A percentile compares a stretch with the other conserved stretches of the same genome.
phyloP scores from a whole-genome alignment of 441 rosid genomes.

The Dalechampia spathulata region DNA sequence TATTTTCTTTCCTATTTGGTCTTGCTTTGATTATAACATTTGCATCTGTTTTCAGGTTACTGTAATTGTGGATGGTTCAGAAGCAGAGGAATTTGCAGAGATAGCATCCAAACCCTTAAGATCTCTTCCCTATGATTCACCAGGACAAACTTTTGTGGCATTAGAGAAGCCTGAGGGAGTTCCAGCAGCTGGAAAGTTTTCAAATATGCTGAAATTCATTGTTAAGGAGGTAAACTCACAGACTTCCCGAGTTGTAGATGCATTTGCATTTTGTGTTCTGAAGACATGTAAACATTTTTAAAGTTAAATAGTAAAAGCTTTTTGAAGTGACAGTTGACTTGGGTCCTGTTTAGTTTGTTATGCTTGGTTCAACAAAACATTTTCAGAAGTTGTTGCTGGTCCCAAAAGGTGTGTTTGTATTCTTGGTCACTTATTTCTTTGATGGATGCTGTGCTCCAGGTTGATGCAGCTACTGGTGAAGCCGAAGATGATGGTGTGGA shows the following conservation, averaged over 20 bases:
- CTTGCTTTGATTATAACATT: slow-evolving; percentile 8
- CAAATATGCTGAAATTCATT: slow-evolving; percentile 74
- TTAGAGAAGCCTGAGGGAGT: slow-evolving; percentile 85
- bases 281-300: neutral
- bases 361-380: neutral
- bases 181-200: slow-evolving; percentile 80
- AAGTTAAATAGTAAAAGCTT: neutral
- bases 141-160: slow-evolving; percentile 83
- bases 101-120: slow-evolving; percentile 52
- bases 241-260: neutral
- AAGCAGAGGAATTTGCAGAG: slow-evolving; percentile 77
- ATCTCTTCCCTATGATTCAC: slow-evolving; percentile 88
- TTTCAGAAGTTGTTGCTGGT: neutral
- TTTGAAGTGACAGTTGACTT: no score
- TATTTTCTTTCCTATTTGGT: slow-evolving; percentile 4
- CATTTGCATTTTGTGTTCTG: neutral
- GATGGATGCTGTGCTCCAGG: slow-evolving; percentile 36
- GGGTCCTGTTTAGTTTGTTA: no score
- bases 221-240: slow-evolving; percentile 67
- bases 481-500: slow-evolving; percentile 92
- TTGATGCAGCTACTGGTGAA: slow-evolving; percentile 87
- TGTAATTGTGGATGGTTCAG: slow-evolving; percentile 87
- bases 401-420: neutral
- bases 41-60: slow-evolving; percentile 46
- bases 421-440: neutral